Percentiles rank a stretch among this genome's conserved stretches.
Evolutionary conservation across 164 flowering plant genomes (phyloP).

Genomic region (Stephania japonica): DNA sequence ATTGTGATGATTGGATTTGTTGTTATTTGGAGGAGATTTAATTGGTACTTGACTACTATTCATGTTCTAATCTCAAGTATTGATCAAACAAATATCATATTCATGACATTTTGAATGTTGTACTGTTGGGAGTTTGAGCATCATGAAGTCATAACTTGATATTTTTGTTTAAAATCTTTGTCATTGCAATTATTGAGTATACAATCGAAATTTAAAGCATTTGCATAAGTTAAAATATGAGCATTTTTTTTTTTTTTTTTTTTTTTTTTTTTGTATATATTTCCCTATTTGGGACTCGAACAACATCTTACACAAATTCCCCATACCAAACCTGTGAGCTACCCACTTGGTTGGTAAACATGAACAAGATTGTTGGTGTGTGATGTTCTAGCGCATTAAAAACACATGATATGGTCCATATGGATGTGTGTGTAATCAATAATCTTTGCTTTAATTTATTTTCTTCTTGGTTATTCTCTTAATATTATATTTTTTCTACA

Average conservation of each 20-base stretch:
- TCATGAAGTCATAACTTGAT: neutral
- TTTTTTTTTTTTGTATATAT: no score
- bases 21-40: no score
- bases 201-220: neutral
- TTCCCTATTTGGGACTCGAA: no score
- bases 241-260: no score
- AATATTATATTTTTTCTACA: neutral
- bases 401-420: no score
- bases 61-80: no score
- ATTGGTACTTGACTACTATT: no score
- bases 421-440: neutral
- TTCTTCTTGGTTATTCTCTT: neutral
- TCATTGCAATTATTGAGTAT: neutral
- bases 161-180: neutral
- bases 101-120: neutral
- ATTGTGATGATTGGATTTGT: no score
- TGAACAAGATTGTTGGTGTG: neutral
- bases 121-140: neutral
- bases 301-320: no score
- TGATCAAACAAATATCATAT: neutral
- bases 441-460: neutral
- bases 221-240: neutral
- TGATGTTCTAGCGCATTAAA: neutral
- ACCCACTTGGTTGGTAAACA: no score
- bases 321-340: no score